Percentiles rank a stretch among this genome's conserved stretches.
Conservation (phyloP, 768 basidiomycete species). For the Auriscalpium orientale region DNA sequence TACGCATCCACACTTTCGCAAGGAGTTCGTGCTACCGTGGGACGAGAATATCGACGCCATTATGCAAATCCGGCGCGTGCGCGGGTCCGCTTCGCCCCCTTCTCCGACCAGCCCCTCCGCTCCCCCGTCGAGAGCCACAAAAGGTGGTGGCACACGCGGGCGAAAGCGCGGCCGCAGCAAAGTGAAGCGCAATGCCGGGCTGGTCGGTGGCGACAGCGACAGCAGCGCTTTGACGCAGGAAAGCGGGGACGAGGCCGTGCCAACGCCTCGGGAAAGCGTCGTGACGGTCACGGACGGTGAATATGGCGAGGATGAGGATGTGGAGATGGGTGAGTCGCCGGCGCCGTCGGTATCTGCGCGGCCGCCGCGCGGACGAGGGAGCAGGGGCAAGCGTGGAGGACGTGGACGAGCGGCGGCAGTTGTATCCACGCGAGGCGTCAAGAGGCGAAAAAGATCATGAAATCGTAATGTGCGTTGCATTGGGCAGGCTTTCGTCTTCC, state of each 20-base stretch:
- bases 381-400: slow-evolving; percentile 4
- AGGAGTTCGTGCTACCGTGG: slow-evolving; percentile 55
- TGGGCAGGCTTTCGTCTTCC: no score
- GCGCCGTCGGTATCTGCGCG: slow-evolving; percentile 4
- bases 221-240: slow-evolving; percentile 80
- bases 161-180: slow-evolving; percentile 38
- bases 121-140: slow-evolving; percentile 24
- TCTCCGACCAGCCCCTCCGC: slow-evolving; percentile 53
- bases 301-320: slow-evolving; percentile 57
- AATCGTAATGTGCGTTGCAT: no score
- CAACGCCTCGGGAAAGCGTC: slow-evolving; percentile 58
- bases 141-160: slow-evolving; percentile 25
- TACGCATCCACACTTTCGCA: slow-evolving; percentile 64
- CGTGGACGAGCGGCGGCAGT: no score
- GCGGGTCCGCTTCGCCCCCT: slow-evolving; percentile 48
- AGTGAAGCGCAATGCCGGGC: slow-evolving; percentile 48
- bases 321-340: slow-evolving; percentile 26
- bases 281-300: slow-evolving; percentile 68
- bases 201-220: slow-evolving; percentile 79
- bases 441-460: no score
- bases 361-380: slow-evolving; percentile 4
- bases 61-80: slow-evolving; percentile 55
- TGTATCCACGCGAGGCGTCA: no score
- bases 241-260: slow-evolving; percentile 64
- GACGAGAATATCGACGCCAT: slow-evolving; percentile 56